Evolutionary conservation across 148 eudicot genomes (phyloP), one percentile per base, ranked within the genome.

Genomic region (Chenopodium berlandieri): DNA sequence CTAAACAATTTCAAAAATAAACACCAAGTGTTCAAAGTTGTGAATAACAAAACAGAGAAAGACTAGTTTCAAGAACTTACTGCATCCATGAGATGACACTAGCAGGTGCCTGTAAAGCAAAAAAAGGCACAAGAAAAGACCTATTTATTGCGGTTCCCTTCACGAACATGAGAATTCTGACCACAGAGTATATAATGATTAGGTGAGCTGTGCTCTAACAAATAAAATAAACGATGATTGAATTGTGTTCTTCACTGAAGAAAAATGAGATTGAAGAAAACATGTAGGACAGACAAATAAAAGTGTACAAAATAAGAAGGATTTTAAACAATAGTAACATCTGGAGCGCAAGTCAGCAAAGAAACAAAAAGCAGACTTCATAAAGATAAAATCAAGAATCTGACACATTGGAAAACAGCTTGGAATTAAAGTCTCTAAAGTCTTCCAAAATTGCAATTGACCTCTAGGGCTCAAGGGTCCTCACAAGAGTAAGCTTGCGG

Each of bases 101-200:
- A 78, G 90, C 82, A 79, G 99, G 99, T 54, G 99, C 99, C 86
- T 89, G 97, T 66, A 95, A 88, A 83, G 90, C 97, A 83, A 93
- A 91, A 17, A 95, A 88, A 71, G 99, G 97, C 75, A 92, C 99
- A 84, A 93, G 91, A 85, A 88, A 95, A 50, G 97, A 86, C 85
- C 89, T 93, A 76, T 88, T 92, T 67, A 93, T 91, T 23, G 92
- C 88, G 66, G 97, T 92, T 75, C 99, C 97, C 85, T 73, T 93
- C 37, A 84, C 91, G 47, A 95, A 84, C 97, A 95, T 91, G 72
- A 95, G 91, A 71, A 92, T 81, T 88, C 99, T 95, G 83, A 73
- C 68, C 46, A 71, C 31, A 40, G 7, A 40, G 44, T 40, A n/a
- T 58, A 79, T 44, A 67, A 12, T 54, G 23, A 65, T 48, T 7